Conservation (phyloP, 2,329 filamentous ascomycete genomes). For the Talaromyces atroroseus region DNA sequence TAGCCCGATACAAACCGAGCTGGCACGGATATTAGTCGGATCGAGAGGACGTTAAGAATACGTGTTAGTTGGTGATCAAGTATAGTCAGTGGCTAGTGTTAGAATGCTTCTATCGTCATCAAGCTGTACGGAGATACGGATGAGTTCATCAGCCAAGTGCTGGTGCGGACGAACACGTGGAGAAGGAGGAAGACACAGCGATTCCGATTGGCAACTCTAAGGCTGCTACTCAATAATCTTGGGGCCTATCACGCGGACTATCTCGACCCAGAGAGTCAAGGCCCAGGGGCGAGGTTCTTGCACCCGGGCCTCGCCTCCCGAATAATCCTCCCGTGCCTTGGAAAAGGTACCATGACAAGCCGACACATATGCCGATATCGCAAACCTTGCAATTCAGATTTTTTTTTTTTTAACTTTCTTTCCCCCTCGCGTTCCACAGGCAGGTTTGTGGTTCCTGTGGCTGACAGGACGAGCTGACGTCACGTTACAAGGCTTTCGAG, state of each 20-base stretch:
- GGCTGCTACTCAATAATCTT: background rate
- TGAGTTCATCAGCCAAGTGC: background rate
- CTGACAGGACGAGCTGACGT: background rate
- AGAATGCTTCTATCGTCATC: no score
- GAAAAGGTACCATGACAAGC: background rate
- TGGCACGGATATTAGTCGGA: background rate
- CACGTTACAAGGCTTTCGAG: background rate
- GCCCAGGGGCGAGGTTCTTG: background rate
- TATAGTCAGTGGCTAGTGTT: background rate
- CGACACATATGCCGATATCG: background rate
- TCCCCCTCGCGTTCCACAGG: background rate
- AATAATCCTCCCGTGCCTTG: no score
- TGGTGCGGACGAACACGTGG: conserved; percentile 7
- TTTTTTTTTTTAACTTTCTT: no score
- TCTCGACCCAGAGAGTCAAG: background rate
- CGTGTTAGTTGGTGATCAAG: background rate
- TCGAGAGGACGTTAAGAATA: background rate
- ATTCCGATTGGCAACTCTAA: background rate
- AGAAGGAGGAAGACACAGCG: background rate
- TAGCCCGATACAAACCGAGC: background rate
- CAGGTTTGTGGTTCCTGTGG: background rate
- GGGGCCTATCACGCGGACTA: background rate
- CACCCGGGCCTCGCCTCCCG: background rate
- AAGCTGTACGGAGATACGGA: no score
- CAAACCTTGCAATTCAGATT: background rate